Evolutionary conservation across 768 basidiomycete species (phyloP), one percentile per base, ranked within the genome.

Genomic region (Sporobolomyces pararoseus): DNA sequence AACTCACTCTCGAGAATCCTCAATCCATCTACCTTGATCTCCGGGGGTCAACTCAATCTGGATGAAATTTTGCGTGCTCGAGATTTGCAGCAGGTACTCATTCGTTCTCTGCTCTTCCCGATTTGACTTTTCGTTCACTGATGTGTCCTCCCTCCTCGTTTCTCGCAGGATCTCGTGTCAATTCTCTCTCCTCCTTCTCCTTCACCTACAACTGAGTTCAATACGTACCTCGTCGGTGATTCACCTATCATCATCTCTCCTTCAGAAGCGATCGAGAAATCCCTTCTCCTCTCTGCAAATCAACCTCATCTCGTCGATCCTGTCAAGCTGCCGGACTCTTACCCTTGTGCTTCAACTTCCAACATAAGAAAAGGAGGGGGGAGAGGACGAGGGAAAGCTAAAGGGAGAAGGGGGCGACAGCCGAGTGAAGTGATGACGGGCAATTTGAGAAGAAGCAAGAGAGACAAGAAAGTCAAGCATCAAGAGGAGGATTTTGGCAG

Each of bases 1-100:
- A 10, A 4, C 4, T 60, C 68, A 21, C 58, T 70, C 16, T n/a
- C 34, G 29, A 49, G 23, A 14, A 65, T 65, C 29, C 68, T 70
- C 44, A 9, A 47, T 1, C 46, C 39, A 2, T 21, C 58, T 4
- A 59, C 39, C 2, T n/a, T 59, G 13, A 21, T 46, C 29, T 14
- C 25, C 17, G 27, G 39, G 3, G 58, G 58, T 27, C 58, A 59
- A 59, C 21, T 59, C 4, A 19, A 21, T 23, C 10, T 59, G 4
- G 42, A 46, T 9, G 58, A 59, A 29, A n/a, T 59, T 4, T 31
- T 10, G 3, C 6, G 25, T 2, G 35, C 58, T 46, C 25, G 31
- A 10, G 39, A 44, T 4, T 32, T 55, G 21, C 54, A 35, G 31
- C 51, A 31, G n/a, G 51, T 53, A 17, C n/a, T 9, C n/a, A n/a